phyloP scores from a whole-genome alignment of 2,329 filamentous ascomycete genomes.

The Pseudofabraea citricarpa region DNA sequence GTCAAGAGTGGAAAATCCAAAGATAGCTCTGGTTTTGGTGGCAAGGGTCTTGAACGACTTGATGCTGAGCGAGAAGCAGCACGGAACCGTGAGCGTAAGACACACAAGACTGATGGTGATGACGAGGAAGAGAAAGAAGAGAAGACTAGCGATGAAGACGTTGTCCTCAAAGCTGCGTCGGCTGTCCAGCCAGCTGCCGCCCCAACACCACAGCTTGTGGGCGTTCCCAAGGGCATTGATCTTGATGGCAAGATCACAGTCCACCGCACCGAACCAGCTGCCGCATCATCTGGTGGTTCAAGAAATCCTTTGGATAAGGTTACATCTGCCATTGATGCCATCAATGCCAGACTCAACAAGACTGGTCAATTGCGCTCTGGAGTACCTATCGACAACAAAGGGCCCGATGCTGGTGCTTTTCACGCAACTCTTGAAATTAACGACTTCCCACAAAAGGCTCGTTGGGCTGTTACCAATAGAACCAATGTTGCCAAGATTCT shows the following conservation, averaged over 20 bases:
- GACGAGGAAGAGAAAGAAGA: slow-evolving; percentile 76
- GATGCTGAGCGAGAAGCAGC: slow-evolving; percentile 88
- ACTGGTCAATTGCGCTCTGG: slow-evolving; percentile 86
- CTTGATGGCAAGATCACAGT: slow-evolving; percentile 69
- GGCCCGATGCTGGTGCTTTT: slow-evolving; percentile 92
- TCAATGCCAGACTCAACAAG: slow-evolving; percentile 85
- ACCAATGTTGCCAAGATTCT: slow-evolving; percentile 98
- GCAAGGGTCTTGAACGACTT: slow-evolving; percentile 86
- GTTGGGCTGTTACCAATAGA: slow-evolving; percentile 97
- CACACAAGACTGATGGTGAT: slow-evolving; percentile 82
- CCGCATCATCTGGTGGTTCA: slow-evolving; percentile 28
- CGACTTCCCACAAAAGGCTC: slow-evolving; percentile 96
- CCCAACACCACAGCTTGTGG: slow-evolving; percentile 29
- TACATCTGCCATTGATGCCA: slow-evolving; percentile 82
- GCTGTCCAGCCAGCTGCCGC: slow-evolving; percentile 56
- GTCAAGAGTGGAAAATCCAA: slow-evolving; percentile 91
- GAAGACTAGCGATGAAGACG: slow-evolving; percentile 63
- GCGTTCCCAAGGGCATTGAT: slow-evolving; percentile 51
- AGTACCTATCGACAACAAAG: slow-evolving; percentile 96
- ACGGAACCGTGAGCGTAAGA: slow-evolving; percentile 79
- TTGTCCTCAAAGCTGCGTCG: slow-evolving; percentile 63
- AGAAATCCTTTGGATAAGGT: slow-evolving; percentile 79
- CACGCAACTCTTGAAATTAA: slow-evolving; percentile 98
- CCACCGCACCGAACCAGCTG: slow-evolving; percentile 58
- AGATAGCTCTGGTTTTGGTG: slow-evolving; percentile 84